Base-by-base conservation (phyloP, 306 rosid genomes). In the Prunus kanzakura region DNA sequence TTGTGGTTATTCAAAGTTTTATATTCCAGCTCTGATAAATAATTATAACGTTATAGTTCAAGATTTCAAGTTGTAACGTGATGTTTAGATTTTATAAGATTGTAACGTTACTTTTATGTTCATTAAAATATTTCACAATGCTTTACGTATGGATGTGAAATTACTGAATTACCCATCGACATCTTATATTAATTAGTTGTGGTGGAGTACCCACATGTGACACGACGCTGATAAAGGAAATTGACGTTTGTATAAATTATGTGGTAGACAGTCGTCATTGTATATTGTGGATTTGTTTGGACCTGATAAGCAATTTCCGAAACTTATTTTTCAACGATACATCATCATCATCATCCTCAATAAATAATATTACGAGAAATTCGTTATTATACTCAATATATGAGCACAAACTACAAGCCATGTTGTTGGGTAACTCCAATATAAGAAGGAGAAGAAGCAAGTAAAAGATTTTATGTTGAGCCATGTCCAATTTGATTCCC, bases 1-100 rank as follows among this genome's bases (percentile, higher is more conserved):
- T 50, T 64, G 30, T 2, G 14, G 64, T 30, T 3, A 3, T 85
- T 0, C 83, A 72, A 41, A 64, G 8, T 55, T 87, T 89, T 57
- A 66, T 76, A 1, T 50, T 45, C 38, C 38, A 32, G 38, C 38
- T 32, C 38, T 32, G 4, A 32, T 32, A 32, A 32, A 32, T 25
- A 25, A 25, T 25, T 25, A 25, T 25, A 23, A 23, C 25, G 25
- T 0, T 25, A 1, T 25, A 1, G 27, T 32, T 32, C 38, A 32
- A 4, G 38, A 32, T 1, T 32, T 32, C 38, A 32, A 32, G 38
- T 32, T 32, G 38, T 4, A 32, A 32, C 7, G 38, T 32, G 38
- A 32, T 32, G 38, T 32, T 32, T 32, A 32, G 38, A 30, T 32
- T 32, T 32, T 32, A 32, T 32, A 32, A 32, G 35, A 32, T 32